Evolutionary conservation across 176 grass and related monocot species (phyloP), one percentile per base, ranked within the genome.

Genomic region (Hordeum marinum): DNA sequence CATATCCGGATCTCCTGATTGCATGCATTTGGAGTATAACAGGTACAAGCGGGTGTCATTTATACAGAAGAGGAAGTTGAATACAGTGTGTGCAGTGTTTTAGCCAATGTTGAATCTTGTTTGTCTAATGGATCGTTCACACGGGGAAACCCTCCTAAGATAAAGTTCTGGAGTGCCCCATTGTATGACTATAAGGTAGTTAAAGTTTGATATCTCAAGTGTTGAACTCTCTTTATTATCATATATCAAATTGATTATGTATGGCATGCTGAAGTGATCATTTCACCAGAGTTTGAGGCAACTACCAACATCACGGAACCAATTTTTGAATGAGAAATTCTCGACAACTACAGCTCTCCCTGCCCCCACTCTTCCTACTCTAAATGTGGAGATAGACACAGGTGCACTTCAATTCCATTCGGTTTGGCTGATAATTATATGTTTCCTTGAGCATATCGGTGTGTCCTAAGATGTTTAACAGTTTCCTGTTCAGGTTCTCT

Each of bases 11-110:
- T 89, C 76, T 83, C 77, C 54, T 87, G 63, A 54, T 87, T 89
- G 63, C 43, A 87, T 84, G 48, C 81, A 60, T 37, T 85, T 82
- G 83, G 90, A 93, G 72, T 83, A 76, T 81, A 80, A 92, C 88
- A 98, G 96, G 81, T 98, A 68, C 91, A 88, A 89, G 87, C 88
- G 18, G 91, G 89, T 65, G 85, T 85, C 35, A 85, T 98, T 88
- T 94, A 89, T 89, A 91, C 91, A 76, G 96, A 98, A 90, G 93
- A 95, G 84, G 93, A 95, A 79, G 78, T 92, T 70, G 96, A 95
- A 63, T 90, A 92, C 68, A 83, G 72, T 83, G 81, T 84, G n/a
- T 15, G 21, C 15, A 81, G 32, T 76, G 91, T 95, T 82, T 79
- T 90, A 66, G 87, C 61, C 31, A 86, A 74, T 92, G 93, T 98